Evolutionary conservation across 257 asterid genomes (phyloP).

Genomic region (Ajuga chamaepitys): DNA sequence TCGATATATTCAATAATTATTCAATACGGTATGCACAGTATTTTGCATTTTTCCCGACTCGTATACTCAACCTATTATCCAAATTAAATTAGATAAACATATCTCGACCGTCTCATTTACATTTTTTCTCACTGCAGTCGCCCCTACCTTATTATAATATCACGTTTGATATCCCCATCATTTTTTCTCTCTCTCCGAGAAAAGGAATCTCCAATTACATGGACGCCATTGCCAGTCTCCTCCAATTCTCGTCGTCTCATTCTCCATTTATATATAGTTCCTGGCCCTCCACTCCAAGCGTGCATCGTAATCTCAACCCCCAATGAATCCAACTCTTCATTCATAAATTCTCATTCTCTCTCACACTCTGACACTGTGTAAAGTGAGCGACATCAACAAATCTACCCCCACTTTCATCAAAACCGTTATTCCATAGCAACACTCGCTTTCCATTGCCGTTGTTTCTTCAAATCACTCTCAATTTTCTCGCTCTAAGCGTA

Average conservation of each 20-base stretch:
- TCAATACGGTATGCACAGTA: no score
- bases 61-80: no score
- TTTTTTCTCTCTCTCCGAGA: neutral
- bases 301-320: neutral
- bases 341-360: neutral
- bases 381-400: neutral
- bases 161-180: no score
- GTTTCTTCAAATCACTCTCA: neutral
- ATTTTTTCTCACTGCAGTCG: no score
- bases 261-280: slow-evolving; percentile 8
- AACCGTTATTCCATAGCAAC: slow-evolving; percentile 21
- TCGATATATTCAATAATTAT: no score
- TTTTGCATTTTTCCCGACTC: no score
- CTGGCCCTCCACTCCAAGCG: neutral
- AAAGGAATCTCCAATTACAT: slow-evolving; percentile 17
- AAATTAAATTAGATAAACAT: no score
- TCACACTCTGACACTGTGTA: slow-evolving; percentile 18
- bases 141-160: no score
- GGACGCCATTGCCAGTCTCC: neutral
- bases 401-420: slow-evolving; percentile 18
- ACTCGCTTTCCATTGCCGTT: neutral
- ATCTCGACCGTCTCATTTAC: no score
- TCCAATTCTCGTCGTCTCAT: slow-evolving; percentile 18
- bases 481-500: neutral
- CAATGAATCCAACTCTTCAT: neutral